A percentile compares a stretch with the other conserved stretches of the same genome.
phyloP scores from a whole-genome alignment of 2,329 filamentous ascomycete genomes.

The Dactylellina leptospora region DNA sequence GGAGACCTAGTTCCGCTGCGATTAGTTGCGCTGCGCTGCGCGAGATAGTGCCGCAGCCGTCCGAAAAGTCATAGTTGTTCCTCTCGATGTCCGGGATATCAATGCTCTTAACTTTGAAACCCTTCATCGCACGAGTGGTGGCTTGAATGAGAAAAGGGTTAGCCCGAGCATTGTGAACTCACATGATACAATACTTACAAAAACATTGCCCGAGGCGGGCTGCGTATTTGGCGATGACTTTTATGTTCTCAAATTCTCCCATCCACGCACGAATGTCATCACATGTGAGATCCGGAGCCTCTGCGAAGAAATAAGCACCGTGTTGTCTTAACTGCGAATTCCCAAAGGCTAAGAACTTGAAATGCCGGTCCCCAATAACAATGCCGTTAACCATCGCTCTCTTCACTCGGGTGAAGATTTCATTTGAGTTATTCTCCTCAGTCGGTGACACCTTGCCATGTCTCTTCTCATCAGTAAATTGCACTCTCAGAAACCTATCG shows the following conservation, averaged over 20 bases:
- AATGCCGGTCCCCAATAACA: constrained; percentile 79
- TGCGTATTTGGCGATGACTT: constrained; percentile 85
- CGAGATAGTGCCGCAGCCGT: constrained; percentile 95
- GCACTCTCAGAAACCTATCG: constrained; percentile 86
- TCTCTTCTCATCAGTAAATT: constrained; percentile 83
- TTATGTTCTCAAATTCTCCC: constrained; percentile 83
- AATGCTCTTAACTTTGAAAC: constrained; percentile 68
- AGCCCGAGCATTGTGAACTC: not conserved
- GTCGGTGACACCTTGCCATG: constrained; percentile 68
- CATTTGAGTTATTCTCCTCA: constrained; percentile 69
- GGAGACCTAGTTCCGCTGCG: constrained; percentile 72
- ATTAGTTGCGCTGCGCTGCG: constrained; percentile 77
- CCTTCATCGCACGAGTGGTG: constrained; percentile 79
- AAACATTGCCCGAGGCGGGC: constrained; percentile 94
- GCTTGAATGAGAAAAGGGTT: constrained; percentile 60
- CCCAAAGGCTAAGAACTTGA: constrained; percentile 90
- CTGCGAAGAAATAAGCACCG: constrained; percentile 90
- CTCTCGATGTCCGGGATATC: constrained; percentile 75
- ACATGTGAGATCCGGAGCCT: constrained; percentile 72
- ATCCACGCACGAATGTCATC: constrained; percentile 84
- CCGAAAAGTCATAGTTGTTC: constrained; percentile 79
- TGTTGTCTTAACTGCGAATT: constrained; percentile 95
- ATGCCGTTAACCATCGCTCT: constrained; percentile 80
- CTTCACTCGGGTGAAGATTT: constrained; percentile 77
- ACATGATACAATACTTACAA: constrained; percentile 61